phyloP scores from a whole-genome alignment of 805 yeast genomes.

The Saturnispora galanensis region DNA sequence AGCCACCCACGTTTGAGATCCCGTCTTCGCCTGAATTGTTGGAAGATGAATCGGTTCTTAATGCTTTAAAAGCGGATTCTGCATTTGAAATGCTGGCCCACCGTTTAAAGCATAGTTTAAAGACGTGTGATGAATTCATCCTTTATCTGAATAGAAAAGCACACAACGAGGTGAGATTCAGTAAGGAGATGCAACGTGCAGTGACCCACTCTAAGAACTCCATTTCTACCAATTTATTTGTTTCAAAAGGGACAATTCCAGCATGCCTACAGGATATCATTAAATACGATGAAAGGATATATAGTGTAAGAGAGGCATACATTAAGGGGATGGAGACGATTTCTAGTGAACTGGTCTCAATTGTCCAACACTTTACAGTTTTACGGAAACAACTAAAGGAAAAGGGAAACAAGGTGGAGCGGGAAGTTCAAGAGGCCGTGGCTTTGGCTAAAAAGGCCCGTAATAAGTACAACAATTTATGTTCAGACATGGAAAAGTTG shows the following conservation, averaged over 20 bases:
- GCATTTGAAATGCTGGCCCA: constrained; percentile 65
- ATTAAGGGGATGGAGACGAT: constrained; percentile 73
- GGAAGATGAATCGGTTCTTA: constrained; percentile 4
- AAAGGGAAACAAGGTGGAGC: constrained; percentile 70
- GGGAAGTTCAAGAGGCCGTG: constrained; percentile 76
- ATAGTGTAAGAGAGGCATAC: constrained; percentile 63
- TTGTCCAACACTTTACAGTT: constrained; percentile 59
- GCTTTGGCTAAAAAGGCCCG: constrained; percentile 83
- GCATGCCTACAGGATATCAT: constrained; percentile 57
- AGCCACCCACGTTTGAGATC: constrained; percentile 3
- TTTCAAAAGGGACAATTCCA: constrained; percentile 41
- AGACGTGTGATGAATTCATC: constrained; percentile 78
- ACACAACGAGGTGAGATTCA: constrained; percentile 67
- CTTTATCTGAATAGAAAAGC: constrained; percentile 73
- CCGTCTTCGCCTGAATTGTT: constrained; percentile 5
- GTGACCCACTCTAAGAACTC: constrained; percentile 35
- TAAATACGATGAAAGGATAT: constrained; percentile 63
- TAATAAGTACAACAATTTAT: constrained; percentile 60
- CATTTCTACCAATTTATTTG: constrained; percentile 32
- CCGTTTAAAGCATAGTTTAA: constrained; percentile 69
- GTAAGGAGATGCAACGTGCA: constrained; percentile 62
- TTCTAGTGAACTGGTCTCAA: constrained; percentile 72
- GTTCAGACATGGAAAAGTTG: constrained; percentile 79
- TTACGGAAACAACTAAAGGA: constrained; percentile 74
- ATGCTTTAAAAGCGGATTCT: constrained; percentile 40